Evolutionary conservation across 208 protist species (phyloP).

Genomic region (Polymyxa betae): DNA sequence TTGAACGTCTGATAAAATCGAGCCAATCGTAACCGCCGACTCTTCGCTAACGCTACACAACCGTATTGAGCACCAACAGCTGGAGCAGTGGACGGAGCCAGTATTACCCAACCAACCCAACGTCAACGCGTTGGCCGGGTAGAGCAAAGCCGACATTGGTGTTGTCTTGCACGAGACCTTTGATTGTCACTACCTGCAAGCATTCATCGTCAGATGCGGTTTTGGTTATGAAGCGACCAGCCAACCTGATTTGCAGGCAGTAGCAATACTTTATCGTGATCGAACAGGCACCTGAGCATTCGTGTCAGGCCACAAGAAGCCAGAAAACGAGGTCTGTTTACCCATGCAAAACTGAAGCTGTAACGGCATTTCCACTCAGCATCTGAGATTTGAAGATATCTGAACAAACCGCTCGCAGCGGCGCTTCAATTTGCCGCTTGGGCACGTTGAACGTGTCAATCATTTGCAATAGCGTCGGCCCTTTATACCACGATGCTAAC

Average conservation of each 20-base stretch:
- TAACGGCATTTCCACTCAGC: background rate
- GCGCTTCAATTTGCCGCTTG: background rate
- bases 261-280: background rate
- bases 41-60: constrained; percentile 7
- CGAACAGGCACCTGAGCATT: background rate
- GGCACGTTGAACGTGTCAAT: constrained; percentile 17
- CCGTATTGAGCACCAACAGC: background rate
- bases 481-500: background rate
- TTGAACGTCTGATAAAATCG: background rate
- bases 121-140: background rate
- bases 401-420: background rate
- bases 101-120: background rate
- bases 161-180: constrained; percentile 5
- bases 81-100: background rate
- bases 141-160: background rate
- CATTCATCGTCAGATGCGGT: background rate
- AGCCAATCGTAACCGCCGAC: constrained; percentile 4
- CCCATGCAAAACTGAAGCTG: background rate
- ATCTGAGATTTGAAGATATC: constrained; percentile 45
- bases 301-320: background rate
- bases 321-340: background rate
- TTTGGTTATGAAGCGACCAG: background rate
- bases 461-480: background rate
- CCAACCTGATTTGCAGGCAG: constrained; percentile 29
- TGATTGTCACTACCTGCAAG: background rate